Evolutionary conservation across 495 filamentous ascomycete genomes (phyloP), one percentile per base, ranked within the genome.

Genomic region (Podospora appendiculata): DNA sequence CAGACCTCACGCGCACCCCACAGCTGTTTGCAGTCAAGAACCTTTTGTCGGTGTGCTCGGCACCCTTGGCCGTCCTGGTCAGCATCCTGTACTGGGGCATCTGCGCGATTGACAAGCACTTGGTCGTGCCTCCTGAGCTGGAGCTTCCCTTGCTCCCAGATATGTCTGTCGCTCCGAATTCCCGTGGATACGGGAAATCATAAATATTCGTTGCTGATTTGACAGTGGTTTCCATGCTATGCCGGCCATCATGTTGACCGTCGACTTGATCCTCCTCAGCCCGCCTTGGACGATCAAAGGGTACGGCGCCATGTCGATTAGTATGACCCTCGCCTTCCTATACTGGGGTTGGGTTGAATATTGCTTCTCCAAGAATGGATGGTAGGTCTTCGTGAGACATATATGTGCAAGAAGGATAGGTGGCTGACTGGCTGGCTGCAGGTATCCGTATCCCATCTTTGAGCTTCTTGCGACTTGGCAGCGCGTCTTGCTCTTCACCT

Each of bases 331-430:
- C 52, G 88, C 88, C 2, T 79, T 89, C 49, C 67, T 72, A 12
- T 96, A 96, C 67, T 96, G 88, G 88, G 78, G 84, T 51, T 95
- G 90, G 90, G 79, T 95, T 7, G 89, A 96, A 64, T 76, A 77
- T 19, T 94, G 89, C 70, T 89, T 83, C 58, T 57, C 69, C 14
- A 69, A 79, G 48, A 95, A 95, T 58, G 87, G 88, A 62, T 90
- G 81, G 81, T 85, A 64, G 62, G 79, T 64, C 6, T 35, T 17
- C 17, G 8, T 18, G 10, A 10, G 47, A 48, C 14, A 8, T 39
- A 14, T 33, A 50, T 32, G 41, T 48, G 56, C 14, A 45, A 25
- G 25, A 25, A 25, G 25, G 25, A 25, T 25, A 25, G 25, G 32
- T 45, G 19, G 43, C 60, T 65, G 51, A 67, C 57, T 40, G 13